Evolutionary conservation across 371 early-diverging fungal genomes (phyloP), one percentile per base, ranked within the genome.

Genomic region (Mucor saturninus): DNA sequence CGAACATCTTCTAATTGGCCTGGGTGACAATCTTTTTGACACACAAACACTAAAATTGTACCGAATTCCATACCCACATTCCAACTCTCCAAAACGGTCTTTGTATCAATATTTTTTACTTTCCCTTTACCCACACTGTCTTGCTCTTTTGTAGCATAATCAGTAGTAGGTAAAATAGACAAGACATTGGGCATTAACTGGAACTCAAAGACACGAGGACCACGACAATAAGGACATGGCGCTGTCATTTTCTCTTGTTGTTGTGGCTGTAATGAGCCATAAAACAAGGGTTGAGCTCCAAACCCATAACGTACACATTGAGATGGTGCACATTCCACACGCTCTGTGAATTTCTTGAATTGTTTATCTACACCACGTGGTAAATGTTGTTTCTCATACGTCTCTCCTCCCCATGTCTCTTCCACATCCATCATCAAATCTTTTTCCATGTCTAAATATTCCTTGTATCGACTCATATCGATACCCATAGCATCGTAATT

Each of bases 51-150:
- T 67, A 96, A 61, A 13, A 95, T 75, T 0, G 97, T 95, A 15
- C 97, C 97, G 82, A 92, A 97, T 64, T 97, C 98, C 89, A 96
- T 89, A 10, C 98, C 98, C 40, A 83, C 69, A 65, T 86, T 85
- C 75, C 89, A 80, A 52, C 77, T 74, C 51, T 86, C 80, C 21
- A 84, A 74, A 29, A 67, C 56, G 28, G 66, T 55, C 50, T 66
- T 68, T 32, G 65, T 75, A 59, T 71, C 77, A 54, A 67, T 72
- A 30, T 37, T 38, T 40, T 66, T 65, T 8, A 64, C 67, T 49
- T 79, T 62, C 11, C 50, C 59, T 48, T 61, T 45, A 49, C 8
- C 54, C 0, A 52, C 62, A 15, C 63, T 46, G 38, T 64, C 53
- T 14, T 72, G 73, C 13, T 75, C 75, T 14, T 53, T 61, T 37